Evolutionary conservation across 805 yeast species (phyloP).

Genomic region (Metschnikowia peoriensis): DNA sequence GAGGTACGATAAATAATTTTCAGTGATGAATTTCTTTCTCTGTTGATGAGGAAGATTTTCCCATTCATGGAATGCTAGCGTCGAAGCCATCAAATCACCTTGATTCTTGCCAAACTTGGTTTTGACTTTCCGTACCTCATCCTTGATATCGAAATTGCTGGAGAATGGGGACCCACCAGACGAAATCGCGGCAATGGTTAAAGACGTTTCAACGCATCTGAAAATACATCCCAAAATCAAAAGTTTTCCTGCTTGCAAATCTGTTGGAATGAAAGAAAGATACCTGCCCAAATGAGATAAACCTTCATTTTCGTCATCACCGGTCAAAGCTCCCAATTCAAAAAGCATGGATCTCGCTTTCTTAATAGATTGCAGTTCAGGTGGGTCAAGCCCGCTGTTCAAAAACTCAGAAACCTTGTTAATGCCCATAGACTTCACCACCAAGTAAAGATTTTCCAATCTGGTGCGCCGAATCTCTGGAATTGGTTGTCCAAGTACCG

Average conservation of each 20-base stretch:
- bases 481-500: slow-evolving; percentile 69
- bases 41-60: slow-evolving; percentile 19
- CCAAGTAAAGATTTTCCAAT: slow-evolving; percentile 75
- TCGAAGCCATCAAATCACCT: slow-evolving; percentile 77
- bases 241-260: slow-evolving; percentile 80
- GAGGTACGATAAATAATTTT: slow-evolving; percentile 59
- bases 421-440: slow-evolving; percentile 88
- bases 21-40: slow-evolving; percentile 46
- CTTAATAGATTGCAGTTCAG: slow-evolving; percentile 50
- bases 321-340: slow-evolving; percentile 69
- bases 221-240: slow-evolving; percentile 77
- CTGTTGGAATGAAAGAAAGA: slow-evolving; percentile 80
- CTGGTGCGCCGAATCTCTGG: slow-evolving; percentile 89
- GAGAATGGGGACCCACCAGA: slow-evolving; percentile 75
- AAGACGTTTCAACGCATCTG: slow-evolving; percentile 73
- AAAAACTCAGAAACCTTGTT: slow-evolving; percentile 68
- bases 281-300: slow-evolving; percentile 79
- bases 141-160: slow-evolving; percentile 61
- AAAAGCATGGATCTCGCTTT: slow-evolving; percentile 52
- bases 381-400: slow-evolving; percentile 78
- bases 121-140: slow-evolving; percentile 48
- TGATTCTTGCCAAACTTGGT: slow-evolving; percentile 43
- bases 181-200: slow-evolving; percentile 77
- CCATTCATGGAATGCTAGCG: slow-evolving; percentile 59
- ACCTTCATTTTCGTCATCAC: slow-evolving; percentile 26